Conservation (phyloP, 2,329 filamentous ascomycete species). For the Geosmithia putterillii region DNA sequence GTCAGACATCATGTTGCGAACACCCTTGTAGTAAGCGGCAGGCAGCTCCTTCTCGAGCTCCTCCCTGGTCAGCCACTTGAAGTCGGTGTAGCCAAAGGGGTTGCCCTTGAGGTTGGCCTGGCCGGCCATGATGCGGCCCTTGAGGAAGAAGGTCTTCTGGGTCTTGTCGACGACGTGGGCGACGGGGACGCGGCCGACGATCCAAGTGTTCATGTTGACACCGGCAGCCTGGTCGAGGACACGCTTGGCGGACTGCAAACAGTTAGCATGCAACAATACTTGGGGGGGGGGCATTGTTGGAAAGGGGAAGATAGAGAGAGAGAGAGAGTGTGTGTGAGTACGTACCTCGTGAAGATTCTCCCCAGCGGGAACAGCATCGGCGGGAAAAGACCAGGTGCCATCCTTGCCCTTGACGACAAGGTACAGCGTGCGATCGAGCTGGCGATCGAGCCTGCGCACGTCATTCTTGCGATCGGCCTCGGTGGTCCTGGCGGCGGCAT, state of each 20-base stretch:
- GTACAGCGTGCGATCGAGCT: slow-evolving; percentile 74
- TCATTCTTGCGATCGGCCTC: slow-evolving; percentile 72
- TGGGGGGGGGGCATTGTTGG: too few species aligned
- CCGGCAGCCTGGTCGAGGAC: slow-evolving; percentile 68
- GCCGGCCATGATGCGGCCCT: slow-evolving; percentile 93
- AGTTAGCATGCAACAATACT: too few species aligned
- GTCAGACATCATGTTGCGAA: slow-evolving; percentile 76
- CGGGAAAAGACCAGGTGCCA: slow-evolving; percentile 70
- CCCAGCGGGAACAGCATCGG: slow-evolving; percentile 51
- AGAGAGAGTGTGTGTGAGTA: slow-evolving; percentile 7
- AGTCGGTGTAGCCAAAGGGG: slow-evolving; percentile 62
- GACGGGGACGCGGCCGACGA: slow-evolving; percentile 81
- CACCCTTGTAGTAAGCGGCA: slow-evolving; percentile 56
- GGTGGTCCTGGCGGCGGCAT: slow-evolving; percentile 57
- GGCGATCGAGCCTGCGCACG: slow-evolving; percentile 63
- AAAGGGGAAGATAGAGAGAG: background rate
- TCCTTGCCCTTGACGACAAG: slow-evolving; percentile 65
- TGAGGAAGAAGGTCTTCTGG: slow-evolving; percentile 90
- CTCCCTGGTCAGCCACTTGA: slow-evolving; percentile 84
- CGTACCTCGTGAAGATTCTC: slow-evolving; percentile 78
- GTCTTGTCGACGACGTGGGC: slow-evolving; percentile 63
- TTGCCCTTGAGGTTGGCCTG: slow-evolving; percentile 72
- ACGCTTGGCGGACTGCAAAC: slow-evolving; percentile 61
- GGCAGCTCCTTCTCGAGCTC: slow-evolving; percentile 63
- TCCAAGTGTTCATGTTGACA: slow-evolving; percentile 97